phyloP scores from a whole-genome alignment of 257 asterid species.

The Plantago ovata region DNA sequence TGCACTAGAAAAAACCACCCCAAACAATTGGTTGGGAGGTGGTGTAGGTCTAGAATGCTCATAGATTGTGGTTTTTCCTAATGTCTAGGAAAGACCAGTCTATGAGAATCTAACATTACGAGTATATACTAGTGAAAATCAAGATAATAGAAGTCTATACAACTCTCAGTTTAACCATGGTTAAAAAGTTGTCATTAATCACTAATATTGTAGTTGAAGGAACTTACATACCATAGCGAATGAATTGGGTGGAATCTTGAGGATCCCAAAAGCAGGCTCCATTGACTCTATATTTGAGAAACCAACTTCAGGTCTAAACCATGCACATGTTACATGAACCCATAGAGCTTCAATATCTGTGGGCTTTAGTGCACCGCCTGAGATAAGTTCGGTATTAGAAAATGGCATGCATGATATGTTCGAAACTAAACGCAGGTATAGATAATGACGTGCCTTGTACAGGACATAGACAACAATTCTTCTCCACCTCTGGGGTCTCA shows the following conservation, averaged over 20 bases:
- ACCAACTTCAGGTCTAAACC: conserved; percentile 93
- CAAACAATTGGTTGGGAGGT: no score
- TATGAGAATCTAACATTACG: no score
- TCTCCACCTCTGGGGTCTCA: conserved; percentile 81
- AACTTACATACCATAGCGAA: conserved; percentile 59
- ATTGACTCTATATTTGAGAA: conserved; percentile 64
- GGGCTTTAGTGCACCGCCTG: conserved; percentile 98
- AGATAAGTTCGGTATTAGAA: conserved; percentile 20
- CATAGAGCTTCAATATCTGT: conserved; percentile 74
- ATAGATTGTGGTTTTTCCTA: no score
- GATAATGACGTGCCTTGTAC: conserved; percentile 65
- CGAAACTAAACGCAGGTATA: conserved; percentile 7
- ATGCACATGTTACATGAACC: conserved; percentile 95
- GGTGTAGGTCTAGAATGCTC: no score
- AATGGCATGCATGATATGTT: conserved; percentile 2
- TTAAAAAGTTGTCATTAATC: conserved; percentile 11
- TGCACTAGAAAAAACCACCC: no score
- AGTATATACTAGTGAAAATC: no score
- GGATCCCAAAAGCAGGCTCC: conserved; percentile 93
- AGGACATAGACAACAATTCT: conserved; percentile 93
- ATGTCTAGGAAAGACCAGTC: no score
- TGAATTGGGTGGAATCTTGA: conserved; percentile 60
- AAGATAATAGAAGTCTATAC: no score
- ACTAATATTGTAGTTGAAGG: conserved; percentile 16
- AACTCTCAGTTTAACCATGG: no score